phyloP scores from a whole-genome alignment of 2,329 filamentous ascomycete genomes.

The Myotisia sp. region DNA sequence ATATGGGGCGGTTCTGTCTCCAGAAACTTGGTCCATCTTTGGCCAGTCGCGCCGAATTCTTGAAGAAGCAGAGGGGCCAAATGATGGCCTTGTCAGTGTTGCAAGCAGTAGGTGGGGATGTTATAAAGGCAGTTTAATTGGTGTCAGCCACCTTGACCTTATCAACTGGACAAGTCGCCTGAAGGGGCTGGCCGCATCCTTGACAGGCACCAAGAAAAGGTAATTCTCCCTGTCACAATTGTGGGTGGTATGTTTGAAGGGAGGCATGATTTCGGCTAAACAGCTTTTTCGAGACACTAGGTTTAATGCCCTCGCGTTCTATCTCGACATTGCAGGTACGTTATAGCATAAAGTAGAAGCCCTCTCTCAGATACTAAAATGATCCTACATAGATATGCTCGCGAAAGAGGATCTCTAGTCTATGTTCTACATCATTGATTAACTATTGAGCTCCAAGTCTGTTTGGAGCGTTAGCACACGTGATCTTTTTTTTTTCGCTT shows the following conservation, averaged over 20 bases:
- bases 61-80: conserved; percentile 40
- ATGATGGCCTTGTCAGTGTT: conserved; percentile 50
- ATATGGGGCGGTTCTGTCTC: conserved; percentile 47
- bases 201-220: conserved; percentile 43
- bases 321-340: conserved; percentile 51
- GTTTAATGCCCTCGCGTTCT: conserved; percentile 51
- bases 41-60: conserved; percentile 43
- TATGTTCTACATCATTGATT: too few relatives aligned
- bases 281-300: conserved; percentile 21
- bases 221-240: conserved; percentile 15
- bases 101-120: conserved; percentile 46
- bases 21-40: conserved; percentile 44
- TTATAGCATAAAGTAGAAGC: conserved; percentile 9
- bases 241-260: too few relatives aligned
- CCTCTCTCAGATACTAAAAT: background rate
- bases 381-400: conserved; percentile 43
- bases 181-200: conserved; percentile 43
- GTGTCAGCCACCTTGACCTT: conserved; percentile 49
- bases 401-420: conserved; percentile 48
- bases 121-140: conserved; percentile 50
- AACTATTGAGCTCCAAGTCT: too few relatives aligned
- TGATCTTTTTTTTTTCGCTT: too few relatives aligned
- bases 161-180: conserved; percentile 54
- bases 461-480: too few relatives aligned
- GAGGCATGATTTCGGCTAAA: background rate